Conservation (phyloP, 2,329 filamentous ascomycete genomes). For the Aspergillus glaucus region DNA sequence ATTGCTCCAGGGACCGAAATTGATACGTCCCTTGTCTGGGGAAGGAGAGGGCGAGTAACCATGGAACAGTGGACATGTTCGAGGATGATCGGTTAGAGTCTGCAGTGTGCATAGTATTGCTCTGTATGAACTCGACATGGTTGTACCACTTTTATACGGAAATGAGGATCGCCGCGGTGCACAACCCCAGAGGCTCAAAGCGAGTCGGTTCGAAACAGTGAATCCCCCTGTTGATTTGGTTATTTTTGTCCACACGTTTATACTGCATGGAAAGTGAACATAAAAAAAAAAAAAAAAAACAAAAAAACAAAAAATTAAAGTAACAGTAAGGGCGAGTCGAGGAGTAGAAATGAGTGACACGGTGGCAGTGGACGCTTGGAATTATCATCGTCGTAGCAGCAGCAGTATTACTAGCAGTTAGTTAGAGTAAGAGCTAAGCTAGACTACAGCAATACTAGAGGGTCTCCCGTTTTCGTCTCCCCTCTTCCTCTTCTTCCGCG, state of each 20-base stretch:
- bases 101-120: too few species aligned
- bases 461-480: background rate
- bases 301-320: background rate
- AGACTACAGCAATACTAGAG: background rate
- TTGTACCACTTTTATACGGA: background rate
- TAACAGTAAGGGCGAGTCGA: background rate
- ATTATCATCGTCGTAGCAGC: background rate
- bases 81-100: too few species aligned
- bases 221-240: background rate
- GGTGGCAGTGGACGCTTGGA: background rate
- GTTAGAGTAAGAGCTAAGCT: background rate
- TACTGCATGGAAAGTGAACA: background rate
- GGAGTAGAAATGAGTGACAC: background rate
- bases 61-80: too few species aligned
- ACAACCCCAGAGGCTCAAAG: background rate
- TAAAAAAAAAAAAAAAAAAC: background rate
- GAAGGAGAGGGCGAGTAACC: too few species aligned
- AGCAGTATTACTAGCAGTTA: too few species aligned
- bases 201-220: background rate
- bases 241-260: background rate
- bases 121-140: background rate
- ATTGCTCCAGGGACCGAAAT: too few species aligned
- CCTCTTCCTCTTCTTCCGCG: constrained; percentile 1
- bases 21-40: too few species aligned
- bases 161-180: background rate